Evolutionary conservation across 257 asterid species (phyloP), one percentile per base, ranked within the genome.

Genomic region (Ophiorrhiza pumila): DNA sequence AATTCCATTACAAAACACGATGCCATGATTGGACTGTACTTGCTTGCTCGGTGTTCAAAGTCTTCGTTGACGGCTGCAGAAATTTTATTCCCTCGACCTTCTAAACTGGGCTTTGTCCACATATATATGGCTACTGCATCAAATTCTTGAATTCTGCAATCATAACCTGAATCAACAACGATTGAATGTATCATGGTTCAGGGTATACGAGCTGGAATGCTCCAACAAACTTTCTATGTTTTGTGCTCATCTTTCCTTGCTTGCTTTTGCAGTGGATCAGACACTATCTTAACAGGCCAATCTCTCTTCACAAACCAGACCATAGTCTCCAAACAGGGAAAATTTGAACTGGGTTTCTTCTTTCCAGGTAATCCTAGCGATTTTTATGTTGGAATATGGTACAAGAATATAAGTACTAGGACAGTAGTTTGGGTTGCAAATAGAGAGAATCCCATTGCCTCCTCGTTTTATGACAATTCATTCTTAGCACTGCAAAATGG

Each of bases 321-420:
- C 57, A 35, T 81, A 57, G 27, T 74, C 81, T 77, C 85, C 66
- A 74, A 53, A 49, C 65, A 41, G 23, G 78, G 80, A 34, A 81
- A 18, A 25, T 65, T 65, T 43, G 71, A 41, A 20, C 71, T 65
- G 20, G 71, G 71, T 22, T 65, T 61, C 45, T 61, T 61, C 46
- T 14, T 23, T 32, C 43, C 45, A 14, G 43, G 67, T 61, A 32
- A 61, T 61, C 32, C 25, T 1, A 32, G n/a, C 42, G 18, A 29
- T 12, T 57, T 0, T 11, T 61, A 61, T 31, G 6, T 61, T 32
- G 67, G 67, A 29, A 61, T 61, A 61, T 61, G 67, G 67, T 61
- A 61, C 67, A 61, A 61, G 67, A 61, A 61, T 31, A 61, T 61
- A 61, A 9, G 43, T 9, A 0, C 14, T 61, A 27, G 17, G 7